Evolutionary conservation across 106 monocot species (phyloP).

Genomic region (Iris macrosiphon): DNA sequence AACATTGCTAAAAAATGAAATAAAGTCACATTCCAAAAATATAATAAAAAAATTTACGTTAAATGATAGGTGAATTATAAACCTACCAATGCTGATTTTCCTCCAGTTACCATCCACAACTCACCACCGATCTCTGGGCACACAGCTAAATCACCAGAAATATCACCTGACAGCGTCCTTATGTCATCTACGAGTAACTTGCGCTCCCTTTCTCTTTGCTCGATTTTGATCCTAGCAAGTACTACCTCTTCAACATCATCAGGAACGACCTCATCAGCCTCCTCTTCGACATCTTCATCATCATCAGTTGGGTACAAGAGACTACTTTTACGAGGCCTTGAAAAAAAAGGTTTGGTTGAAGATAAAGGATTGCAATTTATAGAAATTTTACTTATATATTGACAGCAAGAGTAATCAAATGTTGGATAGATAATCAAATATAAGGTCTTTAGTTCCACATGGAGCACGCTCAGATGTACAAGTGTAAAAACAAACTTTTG

Average conservation of each 20-base stretch:
- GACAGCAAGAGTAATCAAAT: background rate
- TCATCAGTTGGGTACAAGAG: slow-evolving; percentile 72
- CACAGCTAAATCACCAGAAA: slow-evolving; percentile 8
- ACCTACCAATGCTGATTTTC: slow-evolving; percentile 61
- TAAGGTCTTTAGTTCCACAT: too few species aligned
- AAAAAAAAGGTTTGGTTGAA: slow-evolving; percentile 6
- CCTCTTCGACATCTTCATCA: slow-evolving; percentile 73
- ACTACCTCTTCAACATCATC: slow-evolving; percentile 98
- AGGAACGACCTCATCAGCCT: slow-evolving; percentile 88
- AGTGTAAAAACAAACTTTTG: too few species aligned
- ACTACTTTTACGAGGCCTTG: slow-evolving; percentile 75
- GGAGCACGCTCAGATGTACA: too few species aligned
- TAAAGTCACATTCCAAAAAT: too few species aligned
- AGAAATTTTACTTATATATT: too few species aligned
- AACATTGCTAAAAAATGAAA: too few species aligned
- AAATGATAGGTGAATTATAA: background rate
- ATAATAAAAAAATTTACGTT: too few species aligned
- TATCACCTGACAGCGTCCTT: slow-evolving; percentile 40
- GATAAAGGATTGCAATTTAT: too few species aligned
- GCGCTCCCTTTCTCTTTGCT: slow-evolving; percentile 74
- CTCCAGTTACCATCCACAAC: slow-evolving; percentile 64
- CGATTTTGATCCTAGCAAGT: slow-evolving; percentile 84
- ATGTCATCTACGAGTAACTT: slow-evolving; percentile 91
- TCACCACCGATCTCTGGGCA: slow-evolving; percentile 32
- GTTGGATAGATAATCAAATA: background rate